phyloP scores from a whole-genome alignment of 2,329 filamentous ascomycete species.

The Hypoxylon sp. region DNA sequence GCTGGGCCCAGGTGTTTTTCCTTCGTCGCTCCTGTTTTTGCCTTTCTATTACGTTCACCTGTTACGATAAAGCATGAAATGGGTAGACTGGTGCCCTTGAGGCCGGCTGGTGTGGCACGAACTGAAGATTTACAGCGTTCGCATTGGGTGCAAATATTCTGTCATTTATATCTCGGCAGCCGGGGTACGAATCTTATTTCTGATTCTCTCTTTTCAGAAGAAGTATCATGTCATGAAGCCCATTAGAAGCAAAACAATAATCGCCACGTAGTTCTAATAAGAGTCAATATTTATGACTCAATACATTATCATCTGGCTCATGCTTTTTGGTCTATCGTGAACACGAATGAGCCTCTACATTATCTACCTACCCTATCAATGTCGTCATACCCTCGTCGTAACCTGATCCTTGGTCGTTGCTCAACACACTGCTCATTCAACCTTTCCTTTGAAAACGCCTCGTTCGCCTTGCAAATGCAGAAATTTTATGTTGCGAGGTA shows the following conservation, averaged over 20 bases:
- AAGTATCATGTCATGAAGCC: constrained; percentile 13
- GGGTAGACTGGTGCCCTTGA: constrained; percentile 33
- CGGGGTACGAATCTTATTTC: constrained; percentile 5
- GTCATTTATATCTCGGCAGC: constrained; percentile 19
- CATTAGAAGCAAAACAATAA: constrained; percentile 8
- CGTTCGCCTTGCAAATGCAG: constrained; percentile 55
- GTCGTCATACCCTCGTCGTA: constrained; percentile 28
- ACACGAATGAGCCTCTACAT: constrained; percentile 13
- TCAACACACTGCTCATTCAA: constrained; percentile 28
- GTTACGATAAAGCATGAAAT: constrained; percentile 27
- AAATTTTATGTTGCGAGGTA: constrained; percentile 26
- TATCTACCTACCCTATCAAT: constrained; percentile 15
- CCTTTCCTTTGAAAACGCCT: constrained; percentile 49
- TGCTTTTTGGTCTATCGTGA: constrained; percentile 21
- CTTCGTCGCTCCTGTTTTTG: constrained; percentile 1
- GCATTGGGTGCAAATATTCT: constrained; percentile 31
- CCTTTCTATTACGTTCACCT: constrained; percentile 9
- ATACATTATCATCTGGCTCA: constrained; percentile 31
- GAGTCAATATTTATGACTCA: constrained; percentile 12
- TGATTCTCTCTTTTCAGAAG: constrained; percentile 5
- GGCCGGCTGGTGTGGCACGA: constrained; percentile 33
- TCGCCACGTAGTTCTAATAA: constrained; percentile 21
- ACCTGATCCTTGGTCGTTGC: constrained; percentile 31
- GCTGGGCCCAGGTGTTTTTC: constrained; percentile 17
- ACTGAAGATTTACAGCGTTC: constrained; percentile 23